Base-by-base conservation (phyloP, 2,329 filamentous ascomycete species). In the Colletotrichum trifolii region DNA sequence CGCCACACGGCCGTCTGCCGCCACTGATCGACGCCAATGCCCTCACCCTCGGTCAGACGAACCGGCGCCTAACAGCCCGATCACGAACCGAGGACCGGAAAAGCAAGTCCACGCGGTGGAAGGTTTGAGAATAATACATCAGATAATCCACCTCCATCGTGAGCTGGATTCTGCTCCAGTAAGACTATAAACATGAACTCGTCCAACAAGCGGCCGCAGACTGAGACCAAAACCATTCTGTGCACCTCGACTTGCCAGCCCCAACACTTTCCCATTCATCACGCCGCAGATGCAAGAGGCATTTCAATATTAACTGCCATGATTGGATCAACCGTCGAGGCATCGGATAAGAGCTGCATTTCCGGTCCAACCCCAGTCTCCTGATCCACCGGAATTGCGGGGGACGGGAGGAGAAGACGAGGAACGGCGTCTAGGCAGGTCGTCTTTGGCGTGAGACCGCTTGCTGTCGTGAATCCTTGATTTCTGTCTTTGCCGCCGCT, bases 401-500 rank as follows among this genome's bases (percentile, higher is more conserved):
- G 54, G 54, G 17, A 49, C 48, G 45, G 36, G 45, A 42, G 55
- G 15, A 2, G 36, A 50, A 12, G 4, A 42, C 43, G 36, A 17
- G 54, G 54, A 36, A 57, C n/a, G 43, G 52, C 25, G 40, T 17
- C 17, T 17, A 17, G 17, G 17, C 17, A 17, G 17, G 52, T 34
- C 13, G 36, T 54, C 52, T 43, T 15, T 54, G 12, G 33, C 34
- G 33, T 15, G 7, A 9, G 3, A 6, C 43, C 25, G n/a, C 7
- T 9, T 33, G 43, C 11, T 10, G n/a, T 17, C 15, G 2, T 40
- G 2, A 36, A 15, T 4, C 17, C 40, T 17, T 3, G 34, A 11
- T 35, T 17, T 60, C 61, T 49, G 61, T 8, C 5, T 61, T 61
- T 57, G 61, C 56, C 56, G 61, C 61, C 56, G 56, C 39, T 45